phyloP scores from a whole-genome alignment of 345 rosid genomes.

The Cardamine resedifolia region DNA sequence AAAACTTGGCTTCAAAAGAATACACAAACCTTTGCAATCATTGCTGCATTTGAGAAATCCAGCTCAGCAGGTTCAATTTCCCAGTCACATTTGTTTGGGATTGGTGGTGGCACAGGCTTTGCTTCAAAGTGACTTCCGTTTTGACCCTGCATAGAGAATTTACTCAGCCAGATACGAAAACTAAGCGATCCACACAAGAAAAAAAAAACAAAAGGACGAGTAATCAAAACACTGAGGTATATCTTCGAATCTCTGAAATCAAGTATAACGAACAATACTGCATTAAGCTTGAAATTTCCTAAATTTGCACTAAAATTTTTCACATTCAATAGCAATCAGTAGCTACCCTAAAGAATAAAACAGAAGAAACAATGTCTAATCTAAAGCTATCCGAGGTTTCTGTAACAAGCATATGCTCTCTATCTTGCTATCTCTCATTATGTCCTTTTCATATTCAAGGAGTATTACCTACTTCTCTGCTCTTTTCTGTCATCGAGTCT shows the following conservation, averaged over 20 bases:
- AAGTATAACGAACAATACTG: background rate
- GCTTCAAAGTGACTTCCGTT: slow-evolving; percentile 98
- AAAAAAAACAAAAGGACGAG: background rate
- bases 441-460: too few relatives aligned
- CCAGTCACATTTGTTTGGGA: slow-evolving; percentile 98
- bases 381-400: too few relatives aligned
- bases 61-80: slow-evolving; percentile 96
- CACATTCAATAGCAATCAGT: slow-evolving; percentile 14
- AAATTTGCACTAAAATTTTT: background rate
- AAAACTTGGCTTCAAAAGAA: slow-evolving; percentile 9
- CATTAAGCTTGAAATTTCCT: slow-evolving; percentile 15
- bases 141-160: slow-evolving; percentile 66
- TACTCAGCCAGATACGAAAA: slow-evolving; percentile 10
- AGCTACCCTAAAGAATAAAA: background rate
- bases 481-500: slow-evolving; percentile 76
- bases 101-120: slow-evolving; percentile 91
- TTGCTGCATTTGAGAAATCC: slow-evolving; percentile 73
- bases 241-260: background rate
- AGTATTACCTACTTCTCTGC: slow-evolving; percentile 75
- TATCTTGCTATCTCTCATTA: too few relatives aligned
- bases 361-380: slow-evolving; percentile 2
- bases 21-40: slow-evolving; percentile 79
- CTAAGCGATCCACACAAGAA: slow-evolving; percentile 12
- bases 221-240: background rate
- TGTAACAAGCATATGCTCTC: too few relatives aligned